Conservation (phyloP, 2,329 filamentous ascomycete species). For the Alternaria gaisen region DNA sequence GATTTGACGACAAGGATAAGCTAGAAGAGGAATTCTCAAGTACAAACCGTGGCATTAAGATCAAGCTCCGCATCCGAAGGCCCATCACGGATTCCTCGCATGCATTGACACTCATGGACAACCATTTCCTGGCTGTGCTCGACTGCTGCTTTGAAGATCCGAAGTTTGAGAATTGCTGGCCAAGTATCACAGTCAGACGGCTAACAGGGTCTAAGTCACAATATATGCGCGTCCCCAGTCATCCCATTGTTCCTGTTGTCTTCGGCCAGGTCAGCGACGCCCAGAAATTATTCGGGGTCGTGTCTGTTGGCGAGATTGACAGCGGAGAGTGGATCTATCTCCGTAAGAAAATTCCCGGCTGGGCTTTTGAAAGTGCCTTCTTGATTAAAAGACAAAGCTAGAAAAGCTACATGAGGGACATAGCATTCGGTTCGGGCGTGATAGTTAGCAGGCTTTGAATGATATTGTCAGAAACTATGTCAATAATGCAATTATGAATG, state of each 20-base stretch:
- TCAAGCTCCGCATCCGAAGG: not conserved
- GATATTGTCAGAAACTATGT: too few species aligned
- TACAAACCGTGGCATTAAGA: constrained; percentile 14
- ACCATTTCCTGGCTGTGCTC: not conserved
- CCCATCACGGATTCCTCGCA: too few species aligned
- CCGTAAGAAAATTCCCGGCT: not conserved
- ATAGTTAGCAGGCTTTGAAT: too few species aligned
- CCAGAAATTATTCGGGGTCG: not conserved
- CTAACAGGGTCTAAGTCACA: not conserved
- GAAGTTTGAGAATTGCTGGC: not conserved
- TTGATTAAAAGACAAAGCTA: too few species aligned
- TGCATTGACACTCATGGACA: too few species aligned
- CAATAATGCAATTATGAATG: too few species aligned
- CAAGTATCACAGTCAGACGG: not conserved
- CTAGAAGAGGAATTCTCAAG: not conserved
- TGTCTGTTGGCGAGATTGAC: not conserved
- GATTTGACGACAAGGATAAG: not conserved
- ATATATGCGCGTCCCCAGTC: not conserved
- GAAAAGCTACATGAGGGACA: not conserved
- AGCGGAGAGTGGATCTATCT: not conserved
- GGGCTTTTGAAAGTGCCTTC: too few species aligned
- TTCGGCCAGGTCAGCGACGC: not conserved
- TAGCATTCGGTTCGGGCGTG: too few species aligned
- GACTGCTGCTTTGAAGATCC: not conserved
- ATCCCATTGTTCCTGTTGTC: not conserved